A percentile compares a stretch with the other conserved stretches of the same genome.
phyloP scores from a whole-genome alignment of 768 basidiomycete species.

The Trametes villosa region DNA sequence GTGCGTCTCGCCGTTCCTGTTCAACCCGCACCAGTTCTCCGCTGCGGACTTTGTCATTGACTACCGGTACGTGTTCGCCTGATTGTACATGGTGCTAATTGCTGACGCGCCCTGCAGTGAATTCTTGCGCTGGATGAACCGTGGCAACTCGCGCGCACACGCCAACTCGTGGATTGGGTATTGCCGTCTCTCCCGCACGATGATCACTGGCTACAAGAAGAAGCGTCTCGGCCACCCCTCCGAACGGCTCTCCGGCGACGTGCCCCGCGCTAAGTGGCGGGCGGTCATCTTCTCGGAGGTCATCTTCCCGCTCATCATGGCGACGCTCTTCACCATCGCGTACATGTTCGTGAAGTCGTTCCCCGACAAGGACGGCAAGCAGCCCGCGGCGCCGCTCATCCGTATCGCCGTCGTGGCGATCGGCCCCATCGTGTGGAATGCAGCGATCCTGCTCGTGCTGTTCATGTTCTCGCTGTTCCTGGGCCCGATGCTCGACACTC shows the following conservation, averaged over 20 bases:
- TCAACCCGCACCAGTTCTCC: constrained; percentile 99
- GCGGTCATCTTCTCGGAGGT: constrained; percentile 89
- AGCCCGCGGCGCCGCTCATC: constrained; percentile 82
- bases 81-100: not conserved
- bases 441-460: constrained; percentile 79
- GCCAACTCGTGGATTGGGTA: constrained; percentile 99
- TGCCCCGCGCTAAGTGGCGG: constrained; percentile 92
- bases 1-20: constrained; percentile 95
- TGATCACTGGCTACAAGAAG: constrained; percentile 99
- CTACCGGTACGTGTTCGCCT: constrained; percentile 61
- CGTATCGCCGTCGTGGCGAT: constrained; percentile 92
- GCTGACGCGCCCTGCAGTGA: constrained; percentile 57
- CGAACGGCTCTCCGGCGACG: constrained; percentile 94
- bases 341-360: constrained; percentile 95
- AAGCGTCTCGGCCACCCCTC: constrained; percentile 96
- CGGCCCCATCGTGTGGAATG: constrained; percentile 96
- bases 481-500: constrained; percentile 85
- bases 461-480: constrained; percentile 93
- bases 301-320: constrained; percentile 84
- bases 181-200: constrained; percentile 95
- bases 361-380: constrained; percentile 61
- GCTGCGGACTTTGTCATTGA: constrained; percentile 97
- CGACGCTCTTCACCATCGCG: constrained; percentile 81
- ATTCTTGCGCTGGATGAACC: constrained; percentile 98
- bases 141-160: constrained; percentile 96